Conservation (phyloP, 495 filamentous ascomycete species). For the Penicillium pancosmium region DNA sequence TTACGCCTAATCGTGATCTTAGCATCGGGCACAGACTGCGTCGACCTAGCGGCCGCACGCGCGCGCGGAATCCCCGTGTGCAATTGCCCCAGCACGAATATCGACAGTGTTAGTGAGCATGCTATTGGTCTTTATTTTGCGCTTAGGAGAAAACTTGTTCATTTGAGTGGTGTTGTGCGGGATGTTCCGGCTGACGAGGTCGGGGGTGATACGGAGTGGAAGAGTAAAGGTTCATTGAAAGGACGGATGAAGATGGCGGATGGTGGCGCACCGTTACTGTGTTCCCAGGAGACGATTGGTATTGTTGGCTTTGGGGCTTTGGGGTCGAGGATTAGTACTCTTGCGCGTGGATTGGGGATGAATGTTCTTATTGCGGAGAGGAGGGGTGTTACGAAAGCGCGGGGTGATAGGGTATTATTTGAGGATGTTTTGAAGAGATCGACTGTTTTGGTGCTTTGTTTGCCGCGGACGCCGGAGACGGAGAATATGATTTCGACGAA, state of each 20-base stretch:
- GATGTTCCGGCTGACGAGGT: not conserved
- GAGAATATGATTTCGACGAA: conserved; percentile 45
- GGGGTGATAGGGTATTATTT: conserved; percentile 45
- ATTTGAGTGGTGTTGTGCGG: conserved; percentile 30
- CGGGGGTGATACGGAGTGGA: not conserved
- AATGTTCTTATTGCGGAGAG: conserved; percentile 49
- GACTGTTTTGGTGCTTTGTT: conserved; percentile 47
- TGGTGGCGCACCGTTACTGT: not conserved
- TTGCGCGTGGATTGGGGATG: conserved; percentile 49
- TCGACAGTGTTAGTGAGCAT: conserved; percentile 57
- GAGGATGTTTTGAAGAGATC: conserved; percentile 40
- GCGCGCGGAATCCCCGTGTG: conserved; percentile 47
- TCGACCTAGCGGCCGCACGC: conserved; percentile 49
- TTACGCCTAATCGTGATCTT: conserved; percentile 52
- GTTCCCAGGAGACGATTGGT: not conserved
- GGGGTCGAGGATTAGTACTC: conserved; percentile 40
- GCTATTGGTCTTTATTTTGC: conserved; percentile 57
- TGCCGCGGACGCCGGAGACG: conserved; percentile 30
- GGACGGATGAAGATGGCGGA: not conserved
- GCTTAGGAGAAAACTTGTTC: conserved; percentile 43
- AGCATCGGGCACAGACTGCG: conserved; percentile 54
- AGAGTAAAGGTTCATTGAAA: not conserved
- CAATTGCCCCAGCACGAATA: conserved; percentile 53
- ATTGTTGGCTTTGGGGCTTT: conserved; percentile 20
- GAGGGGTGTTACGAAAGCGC: conserved; percentile 20